Percentiles rank a stretch among this genome's conserved stretches.
Conservation (phyloP, 495 filamentous ascomycete species). For the Penicillium cinerascens region DNA sequence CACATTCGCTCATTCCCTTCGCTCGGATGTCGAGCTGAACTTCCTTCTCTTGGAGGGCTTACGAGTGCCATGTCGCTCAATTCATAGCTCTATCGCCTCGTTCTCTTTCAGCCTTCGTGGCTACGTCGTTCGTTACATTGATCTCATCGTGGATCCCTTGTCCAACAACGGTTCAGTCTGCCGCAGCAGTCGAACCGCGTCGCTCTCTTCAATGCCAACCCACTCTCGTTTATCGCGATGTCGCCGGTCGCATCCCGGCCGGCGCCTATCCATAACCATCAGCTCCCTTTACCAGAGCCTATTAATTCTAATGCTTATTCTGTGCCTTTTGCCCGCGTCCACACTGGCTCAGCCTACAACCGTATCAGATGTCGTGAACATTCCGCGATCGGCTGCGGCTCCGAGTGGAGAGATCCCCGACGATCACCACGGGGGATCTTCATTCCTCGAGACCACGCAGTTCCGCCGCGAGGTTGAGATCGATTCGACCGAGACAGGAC, state of each 20-base stretch:
- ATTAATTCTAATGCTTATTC: slow-evolving; percentile 25
- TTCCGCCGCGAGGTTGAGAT: neutral
- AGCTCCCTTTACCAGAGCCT: slow-evolving; percentile 10
- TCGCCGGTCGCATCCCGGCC: slow-evolving; percentile 6
- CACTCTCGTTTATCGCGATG: slow-evolving; percentile 10
- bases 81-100: slow-evolving; percentile 1
- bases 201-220: slow-evolving; percentile 8
- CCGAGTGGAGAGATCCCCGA: slow-evolving; percentile 20
- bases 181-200: slow-evolving; percentile 2
- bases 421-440: slow-evolving; percentile 16
- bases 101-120: slow-evolving; percentile 10
- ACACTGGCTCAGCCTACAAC: slow-evolving; percentile 9
- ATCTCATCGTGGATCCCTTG: slow-evolving; percentile 4
- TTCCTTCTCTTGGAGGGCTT: neutral
- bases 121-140: slow-evolving; percentile 19
- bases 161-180: neutral
- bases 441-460: neutral
- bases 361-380: slow-evolving; percentile 1
- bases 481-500: no score
- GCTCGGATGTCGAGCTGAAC: neutral
- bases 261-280: neutral
- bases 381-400: slow-evolving; percentile 13
- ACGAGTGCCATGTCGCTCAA: slow-evolving; percentile 9
- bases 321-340: slow-evolving; percentile 16
- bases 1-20: neutral